phyloP scores from a whole-genome alignment of 169 alveolate species.

The Cryptosporidium meleagridis region DNA sequence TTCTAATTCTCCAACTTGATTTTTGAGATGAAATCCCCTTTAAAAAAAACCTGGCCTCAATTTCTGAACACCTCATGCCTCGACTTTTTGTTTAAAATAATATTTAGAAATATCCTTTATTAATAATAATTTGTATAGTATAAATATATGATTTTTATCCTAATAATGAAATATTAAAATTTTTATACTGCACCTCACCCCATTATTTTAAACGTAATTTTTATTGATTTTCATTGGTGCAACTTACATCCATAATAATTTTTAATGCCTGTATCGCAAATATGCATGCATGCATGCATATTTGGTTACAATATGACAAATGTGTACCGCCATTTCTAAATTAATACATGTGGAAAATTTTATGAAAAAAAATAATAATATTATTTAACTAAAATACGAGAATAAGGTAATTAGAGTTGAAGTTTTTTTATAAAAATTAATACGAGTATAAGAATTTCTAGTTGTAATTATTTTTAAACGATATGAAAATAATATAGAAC shows the following conservation, averaged over 20 bases:
- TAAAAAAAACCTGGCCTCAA: neutral
- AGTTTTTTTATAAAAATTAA: neutral
- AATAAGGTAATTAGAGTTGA: neutral
- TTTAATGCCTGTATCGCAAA: neutral
- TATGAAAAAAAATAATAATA: neutral
- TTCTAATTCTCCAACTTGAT: neutral
- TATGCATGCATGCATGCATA: constrained; percentile 14
- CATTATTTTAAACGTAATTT: neutral
- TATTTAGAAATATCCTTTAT: neutral
- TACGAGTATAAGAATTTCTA: neutral
- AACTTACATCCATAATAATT: neutral
- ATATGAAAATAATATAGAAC: neutral
- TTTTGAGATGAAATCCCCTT: no score
- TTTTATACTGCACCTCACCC: neutral
- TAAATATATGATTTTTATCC: no score
- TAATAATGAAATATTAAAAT: no score
- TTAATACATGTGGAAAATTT: neutral
- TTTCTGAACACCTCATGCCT: neutral
- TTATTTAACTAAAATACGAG: neutral
- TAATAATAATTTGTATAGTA: no score
- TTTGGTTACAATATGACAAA: neutral
- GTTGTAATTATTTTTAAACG: neutral
- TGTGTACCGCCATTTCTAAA: neutral
- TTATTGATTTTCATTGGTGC: neutral
- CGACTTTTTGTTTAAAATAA: neutral